These are phyloP conservation scores for Aureobasidium pullulans DNA, from an alignment of 2,329 filamentous ascomycete species.

Conservation along the genomic window DNA sequence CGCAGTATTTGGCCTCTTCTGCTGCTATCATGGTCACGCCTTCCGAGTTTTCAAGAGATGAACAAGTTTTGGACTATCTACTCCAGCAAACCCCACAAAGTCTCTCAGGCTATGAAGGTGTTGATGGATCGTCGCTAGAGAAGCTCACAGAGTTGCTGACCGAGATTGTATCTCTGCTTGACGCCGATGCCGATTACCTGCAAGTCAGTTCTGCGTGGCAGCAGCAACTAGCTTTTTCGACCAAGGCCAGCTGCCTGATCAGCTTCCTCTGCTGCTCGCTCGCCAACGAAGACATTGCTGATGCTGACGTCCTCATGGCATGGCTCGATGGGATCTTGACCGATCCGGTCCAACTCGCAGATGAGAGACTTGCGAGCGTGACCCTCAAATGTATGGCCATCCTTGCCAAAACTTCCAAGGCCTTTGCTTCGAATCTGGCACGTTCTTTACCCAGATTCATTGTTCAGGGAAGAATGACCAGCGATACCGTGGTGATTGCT, in stretches of 20 bases:
- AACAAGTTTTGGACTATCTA: conserved; percentile 61
- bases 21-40: conserved; percentile 66
- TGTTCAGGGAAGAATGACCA: conserved; percentile 69
- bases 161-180: conserved; percentile 78
- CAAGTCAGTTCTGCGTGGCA: conserved; percentile 79
- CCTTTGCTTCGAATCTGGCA: conserved; percentile 67
- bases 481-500: conserved; percentile 64
- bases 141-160: conserved; percentile 63
- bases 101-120: neutral
- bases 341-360: conserved; percentile 74
- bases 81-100: conserved; percentile 3
- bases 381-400: conserved; percentile 77
- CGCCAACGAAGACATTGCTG: conserved; percentile 72
- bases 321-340: conserved; percentile 81
- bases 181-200: conserved; percentile 84
- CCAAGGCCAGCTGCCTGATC: conserved; percentile 74
- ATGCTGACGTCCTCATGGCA: conserved; percentile 66
- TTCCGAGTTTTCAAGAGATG: conserved; percentile 49
- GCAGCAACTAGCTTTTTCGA: conserved; percentile 75
- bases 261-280: conserved; percentile 81
- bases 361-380: conserved; percentile 66
- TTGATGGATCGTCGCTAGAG: conserved; percentile 30
- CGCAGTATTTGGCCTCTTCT: conserved; percentile 71
- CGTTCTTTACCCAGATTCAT: conserved; percentile 79
- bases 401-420: conserved; percentile 65